phyloP scores from a whole-genome alignment of 192 early-diverging fungal genomes.

The Dissophora globulifera region DNA sequence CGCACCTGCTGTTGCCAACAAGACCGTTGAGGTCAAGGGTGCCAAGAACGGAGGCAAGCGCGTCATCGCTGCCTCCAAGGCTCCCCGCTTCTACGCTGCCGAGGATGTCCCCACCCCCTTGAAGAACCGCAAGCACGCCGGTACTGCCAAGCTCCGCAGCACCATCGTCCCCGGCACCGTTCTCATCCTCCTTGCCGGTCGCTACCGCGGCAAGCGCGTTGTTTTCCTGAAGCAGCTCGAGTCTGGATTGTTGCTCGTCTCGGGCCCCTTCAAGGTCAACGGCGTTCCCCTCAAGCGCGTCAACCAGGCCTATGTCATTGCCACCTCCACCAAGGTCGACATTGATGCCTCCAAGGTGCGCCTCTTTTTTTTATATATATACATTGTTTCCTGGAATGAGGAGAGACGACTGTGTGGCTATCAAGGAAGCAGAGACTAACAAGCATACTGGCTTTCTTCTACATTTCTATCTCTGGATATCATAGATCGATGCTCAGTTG shows the following conservation, averaged over 20 bases:
- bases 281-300: slow-evolving; percentile 98
- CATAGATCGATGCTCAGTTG: slow-evolving; percentile 78
- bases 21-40: slow-evolving; percentile 78
- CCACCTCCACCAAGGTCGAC: slow-evolving; percentile 99
- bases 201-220: slow-evolving; percentile 98
- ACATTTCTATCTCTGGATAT: too few species aligned
- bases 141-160: slow-evolving; percentile 79
- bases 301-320: slow-evolving; percentile 99
- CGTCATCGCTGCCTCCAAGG: slow-evolving; percentile 74
- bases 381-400: too few species aligned
- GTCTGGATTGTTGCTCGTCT: slow-evolving; percentile 95
- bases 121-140: slow-evolving; percentile 80
- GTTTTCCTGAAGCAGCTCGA: slow-evolving; percentile 98
- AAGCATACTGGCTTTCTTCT: slow-evolving; percentile 91
- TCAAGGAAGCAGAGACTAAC: too few species aligned
- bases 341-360: slow-evolving; percentile 75
- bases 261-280: slow-evolving; percentile 98
- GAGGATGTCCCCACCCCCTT: slow-evolving; percentile 85
- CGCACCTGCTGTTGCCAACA: slow-evolving; percentile 57
- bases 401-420: too few species aligned
- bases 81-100: slow-evolving; percentile 84
- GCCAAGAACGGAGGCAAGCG: slow-evolving; percentile 86
- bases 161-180: slow-evolving; percentile 98
- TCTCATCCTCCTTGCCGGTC: slow-evolving; percentile 90
- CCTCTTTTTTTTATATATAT: slow-evolving; percentile 53